Base-by-base conservation (phyloP, 345 rosid species). In the Citrus australasica region DNA sequence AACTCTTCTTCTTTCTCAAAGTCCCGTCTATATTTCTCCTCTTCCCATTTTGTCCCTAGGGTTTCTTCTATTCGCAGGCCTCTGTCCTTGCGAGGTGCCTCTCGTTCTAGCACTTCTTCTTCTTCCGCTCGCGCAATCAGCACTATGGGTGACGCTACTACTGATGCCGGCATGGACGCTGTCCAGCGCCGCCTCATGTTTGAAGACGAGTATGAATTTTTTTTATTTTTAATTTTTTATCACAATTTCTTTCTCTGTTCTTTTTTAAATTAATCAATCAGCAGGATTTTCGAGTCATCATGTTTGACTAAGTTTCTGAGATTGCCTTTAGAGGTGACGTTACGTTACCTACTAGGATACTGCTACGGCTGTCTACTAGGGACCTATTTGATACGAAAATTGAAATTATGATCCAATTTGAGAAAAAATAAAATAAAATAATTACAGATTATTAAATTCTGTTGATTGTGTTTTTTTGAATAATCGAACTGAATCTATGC, bases 101-200 rank as follows among this genome's bases (percentile, higher is more conserved):
- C 17, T 46, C 51, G 51, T 9, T 46, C 58, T 16, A 53, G 5
- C 58, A 17, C 58, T 53, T 16, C 58, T 37, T 80, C 75, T 55
- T 66, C 67, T 48, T 74, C 82, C 80, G 71, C 60, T 17, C 75
- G 59, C 71, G 24, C 25, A 17, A 8, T 35, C 48, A 42, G 86
- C 84, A n/a, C 84, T 90, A 90, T 88, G 94, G 84, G 75, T 2
- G 92, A 85, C 76, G 67, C 82, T 67, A 73, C 86, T 27, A 16
- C 69, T 58, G 94, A 91, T 71, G 87, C 90, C 30, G 92, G 89
- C 83, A 95, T 95, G 98, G 99, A 95, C 83, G 99, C 98, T 59
- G 99, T 95, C 78, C 98, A 95, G 89, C 83, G 98, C 53, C 98
- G 99, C 82, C 99, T 92, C 88, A 93, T 95, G 99, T 93, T 95